Percentiles rank a stretch among this genome's conserved stretches.
These are phyloP conservation scores for Schizochytrium sp. DNA, from an alignment of 108 stramenopile genomes.

Conservation along the genomic window DNA sequence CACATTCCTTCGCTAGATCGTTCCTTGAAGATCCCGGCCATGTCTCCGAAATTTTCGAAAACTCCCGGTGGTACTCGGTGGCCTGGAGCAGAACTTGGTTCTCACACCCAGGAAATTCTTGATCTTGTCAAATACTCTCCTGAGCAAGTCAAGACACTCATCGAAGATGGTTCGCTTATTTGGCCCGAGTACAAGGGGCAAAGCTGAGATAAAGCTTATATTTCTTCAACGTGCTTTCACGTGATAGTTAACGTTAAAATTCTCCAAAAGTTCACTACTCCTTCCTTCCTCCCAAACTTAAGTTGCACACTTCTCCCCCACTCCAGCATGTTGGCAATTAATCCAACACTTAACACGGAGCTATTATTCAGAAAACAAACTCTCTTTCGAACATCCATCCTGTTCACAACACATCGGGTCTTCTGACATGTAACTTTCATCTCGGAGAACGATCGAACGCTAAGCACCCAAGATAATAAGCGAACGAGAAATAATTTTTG, in stretches of 20 bases:
- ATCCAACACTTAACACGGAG: too few species aligned
- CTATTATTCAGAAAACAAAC: too few species aligned
- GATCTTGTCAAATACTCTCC: constrained; percentile 5
- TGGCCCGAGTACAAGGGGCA: not conserved
- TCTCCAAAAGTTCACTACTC: too few species aligned
- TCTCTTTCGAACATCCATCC: too few species aligned
- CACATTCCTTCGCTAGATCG: constrained; percentile 40
- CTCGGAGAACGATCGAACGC: too few species aligned
- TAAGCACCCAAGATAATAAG: too few species aligned
- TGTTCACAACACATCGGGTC: too few species aligned
- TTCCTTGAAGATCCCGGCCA: constrained; percentile 34
- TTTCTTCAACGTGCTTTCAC: not conserved
- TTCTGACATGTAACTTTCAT: too few species aligned
- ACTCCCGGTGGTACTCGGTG: constrained; percentile 32
- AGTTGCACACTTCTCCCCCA: too few species aligned
- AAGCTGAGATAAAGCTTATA: not conserved
- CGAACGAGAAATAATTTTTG: too few species aligned
- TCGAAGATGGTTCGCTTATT: not conserved
- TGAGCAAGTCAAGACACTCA: constrained; percentile 26
- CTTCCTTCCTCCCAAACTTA: too few species aligned
- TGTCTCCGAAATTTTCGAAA: constrained; percentile 16
- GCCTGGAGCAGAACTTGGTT: constrained; percentile 37
- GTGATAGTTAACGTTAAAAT: not conserved
- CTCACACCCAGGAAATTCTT: constrained; percentile 54
- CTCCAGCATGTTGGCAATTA: too few species aligned